phyloP scores from a whole-genome alignment of 345 rosid genomes.

The rapeseed (Brassica napus) region Da-Ae NC_063450.1:51049501-51050000 shows the following conservation, averaged over 20 bases:
- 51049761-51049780: background rate
- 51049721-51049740: background rate
- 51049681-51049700: background rate
- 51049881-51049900: background rate
- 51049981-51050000: background rate
- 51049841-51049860: background rate
- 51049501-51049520: constrained; percentile 21
- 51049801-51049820: background rate
- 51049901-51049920: background rate
- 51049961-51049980: background rate
- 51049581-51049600: background rate
- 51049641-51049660: background rate
- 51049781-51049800: background rate
- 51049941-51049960: background rate
- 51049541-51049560: background rate
- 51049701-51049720: background rate
- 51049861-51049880: background rate
- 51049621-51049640: background rate
- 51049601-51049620: background rate
- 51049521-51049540: background rate
- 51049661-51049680: background rate
- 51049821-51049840: background rate
- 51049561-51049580: background rate
- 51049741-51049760: background rate
- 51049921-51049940: background rate